Percentiles rank a stretch among this genome's conserved stretches.
Conservation (phyloP, 2,329 filamentous ascomycete genomes). For the Aspergillus uvarum region DNA sequence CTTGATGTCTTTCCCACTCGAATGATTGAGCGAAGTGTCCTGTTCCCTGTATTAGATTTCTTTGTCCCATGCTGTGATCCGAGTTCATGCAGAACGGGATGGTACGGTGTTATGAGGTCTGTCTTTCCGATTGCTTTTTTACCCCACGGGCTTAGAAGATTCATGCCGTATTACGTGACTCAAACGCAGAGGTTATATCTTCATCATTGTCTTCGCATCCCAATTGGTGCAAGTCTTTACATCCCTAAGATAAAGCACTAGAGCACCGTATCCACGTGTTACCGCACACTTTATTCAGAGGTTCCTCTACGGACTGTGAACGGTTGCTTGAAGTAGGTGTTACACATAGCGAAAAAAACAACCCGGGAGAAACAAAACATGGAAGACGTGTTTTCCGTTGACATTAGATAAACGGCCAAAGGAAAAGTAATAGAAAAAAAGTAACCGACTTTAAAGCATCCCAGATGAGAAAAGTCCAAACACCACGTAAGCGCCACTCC, state of each 20-base stretch:
- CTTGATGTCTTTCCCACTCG: not conserved
- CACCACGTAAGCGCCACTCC: constrained; percentile 29
- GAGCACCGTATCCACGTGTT: not conserved
- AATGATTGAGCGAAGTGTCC: not conserved
- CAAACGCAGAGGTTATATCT: not conserved
- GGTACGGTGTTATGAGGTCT: not conserved
- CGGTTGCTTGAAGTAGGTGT: no score
- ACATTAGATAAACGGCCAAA: constrained; percentile 12
- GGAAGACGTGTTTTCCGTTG: no score
- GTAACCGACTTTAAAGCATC: not conserved
- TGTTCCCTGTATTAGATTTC: not conserved
- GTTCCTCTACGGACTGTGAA: no score
- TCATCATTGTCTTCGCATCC: not conserved
- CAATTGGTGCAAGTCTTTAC: no score
- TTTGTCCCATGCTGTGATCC: not conserved
- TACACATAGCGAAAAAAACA: not conserved
- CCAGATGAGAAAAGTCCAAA: constrained; percentile 9
- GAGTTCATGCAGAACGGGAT: not conserved
- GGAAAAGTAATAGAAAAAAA: constrained; percentile 7
- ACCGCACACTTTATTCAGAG: not conserved
- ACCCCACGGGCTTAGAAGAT: not conserved
- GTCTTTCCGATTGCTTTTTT: not conserved
- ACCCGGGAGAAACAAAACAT: no score
- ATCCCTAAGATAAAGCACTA: no score
- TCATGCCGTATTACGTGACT: not conserved